Evolutionary conservation across 805 yeast species (phyloP).

Genomic region (Cyberlindnera xishuangbannaensis): DNA sequence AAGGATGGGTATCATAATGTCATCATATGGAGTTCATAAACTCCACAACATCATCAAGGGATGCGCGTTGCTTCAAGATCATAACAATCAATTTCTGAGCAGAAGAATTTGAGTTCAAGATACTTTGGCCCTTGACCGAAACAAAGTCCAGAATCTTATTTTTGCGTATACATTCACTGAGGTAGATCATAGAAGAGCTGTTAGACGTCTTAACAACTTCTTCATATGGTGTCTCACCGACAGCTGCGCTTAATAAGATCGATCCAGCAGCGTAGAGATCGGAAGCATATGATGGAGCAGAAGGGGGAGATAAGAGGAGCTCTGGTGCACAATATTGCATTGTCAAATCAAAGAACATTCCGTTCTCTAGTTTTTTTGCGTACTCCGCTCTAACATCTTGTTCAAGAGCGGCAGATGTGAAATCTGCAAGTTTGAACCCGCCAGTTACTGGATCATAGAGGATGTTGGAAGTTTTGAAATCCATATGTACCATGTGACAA

Average conservation of each 20-base stretch:
- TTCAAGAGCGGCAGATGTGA: slow-evolving; percentile 33
- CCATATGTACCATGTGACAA: slow-evolving; percentile 38
- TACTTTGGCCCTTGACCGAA: slow-evolving; percentile 21
- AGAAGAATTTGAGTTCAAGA: slow-evolving; percentile 17
- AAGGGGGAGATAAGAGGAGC: slow-evolving; percentile 25
- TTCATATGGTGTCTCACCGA: slow-evolving; percentile 40
- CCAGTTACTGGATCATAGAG: slow-evolving; percentile 24
- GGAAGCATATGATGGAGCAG: slow-evolving; percentile 30
- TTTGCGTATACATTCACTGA: slow-evolving; percentile 29
- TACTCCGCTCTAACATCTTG: slow-evolving; percentile 17
- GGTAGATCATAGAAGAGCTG: slow-evolving; percentile 23
- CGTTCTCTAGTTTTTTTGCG: slow-evolving; percentile 14
- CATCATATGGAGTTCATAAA: slow-evolving; percentile 2
- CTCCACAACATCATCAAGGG: slow-evolving; percentile 19
- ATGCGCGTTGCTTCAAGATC: slow-evolving; percentile 27
- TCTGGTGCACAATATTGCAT: slow-evolving; percentile 45
- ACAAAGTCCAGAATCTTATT: slow-evolving; percentile 30
- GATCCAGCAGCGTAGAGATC: slow-evolving; percentile 45
- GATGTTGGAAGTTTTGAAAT: slow-evolving; percentile 42
- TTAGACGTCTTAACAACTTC: slow-evolving; percentile 7
- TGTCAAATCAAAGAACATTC: slow-evolving; percentile 28
- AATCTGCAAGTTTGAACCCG: slow-evolving; percentile 40
- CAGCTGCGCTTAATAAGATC: slow-evolving; percentile 38
- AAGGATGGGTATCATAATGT: too few species aligned
- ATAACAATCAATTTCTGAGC: slow-evolving; percentile 21